Base-by-base conservation (phyloP, 2,329 filamentous ascomycete species). In the Colletotrichum cordylinicola region DNA sequence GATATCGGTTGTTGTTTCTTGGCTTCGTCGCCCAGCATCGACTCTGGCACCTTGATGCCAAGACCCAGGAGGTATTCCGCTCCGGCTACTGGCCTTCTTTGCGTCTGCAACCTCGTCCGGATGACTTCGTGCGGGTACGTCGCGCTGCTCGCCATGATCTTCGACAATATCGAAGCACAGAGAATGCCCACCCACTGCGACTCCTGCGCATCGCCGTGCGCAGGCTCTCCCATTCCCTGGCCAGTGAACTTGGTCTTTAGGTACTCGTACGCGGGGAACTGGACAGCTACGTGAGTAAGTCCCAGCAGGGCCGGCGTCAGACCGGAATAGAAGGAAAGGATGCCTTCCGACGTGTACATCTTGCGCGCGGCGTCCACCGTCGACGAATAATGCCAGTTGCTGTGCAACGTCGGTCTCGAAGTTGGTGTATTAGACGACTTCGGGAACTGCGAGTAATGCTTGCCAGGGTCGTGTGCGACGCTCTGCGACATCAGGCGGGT, bases 91-190 rank as follows among this genome's bases (percentile, higher is more conserved):
- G 93, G 92, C 77, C 96, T 91, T 81, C 97, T 93, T 83, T 99
- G 97, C 2, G 97, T 99, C 85, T 99, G 97, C 72, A 99, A 87
- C 75, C 97, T 91, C 66, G 97, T 99, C 60, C 97, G 93, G 67
- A 99, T 93, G 21, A 99, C 97, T 85, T 99, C 97, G 83, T 99
- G 97, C 2, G 97, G 97, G 83, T 99, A 99, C 21, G 97, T 99
- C 10, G 96, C 95, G 65, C 95, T 97, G 83, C 96, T 98, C 39
- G 97, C 97, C 81, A 97, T 93, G 65, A 98, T 92, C 86, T 99
- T 99, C 86, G 96, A 98, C 67, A 99, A 86, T 77, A 98, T 95
- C 15, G 96, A 98, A 43, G 97, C 96, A 15, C 93, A 92, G 12
- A 98, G 90, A 75, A 98, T 95, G 48, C 96, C 96, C 62, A 94